phyloP scores from a whole-genome alignment of 2,329 filamentous ascomycete species.

The Xylaria sp. region DNA sequence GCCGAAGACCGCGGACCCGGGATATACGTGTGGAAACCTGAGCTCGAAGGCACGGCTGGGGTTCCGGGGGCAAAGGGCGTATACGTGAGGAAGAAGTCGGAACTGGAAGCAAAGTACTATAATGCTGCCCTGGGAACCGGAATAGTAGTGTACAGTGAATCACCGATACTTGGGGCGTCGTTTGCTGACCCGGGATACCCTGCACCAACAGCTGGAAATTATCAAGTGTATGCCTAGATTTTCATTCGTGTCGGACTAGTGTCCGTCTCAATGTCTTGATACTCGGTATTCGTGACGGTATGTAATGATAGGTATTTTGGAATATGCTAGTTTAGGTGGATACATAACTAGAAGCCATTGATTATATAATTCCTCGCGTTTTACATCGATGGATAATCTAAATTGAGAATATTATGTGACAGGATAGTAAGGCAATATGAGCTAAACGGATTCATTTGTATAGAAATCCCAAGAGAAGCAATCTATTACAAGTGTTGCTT shows the following conservation, averaged over 20 bases:
- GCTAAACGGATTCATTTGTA: no score
- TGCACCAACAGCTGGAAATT: background rate
- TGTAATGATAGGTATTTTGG: conserved; percentile 1
- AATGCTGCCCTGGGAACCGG: no score
- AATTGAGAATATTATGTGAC: background rate
- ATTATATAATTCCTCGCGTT: background rate
- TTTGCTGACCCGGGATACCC: background rate
- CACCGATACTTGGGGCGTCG: conserved; percentile 1
- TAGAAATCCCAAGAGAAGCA: background rate
- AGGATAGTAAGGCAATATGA: background rate
- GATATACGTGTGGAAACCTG: conserved; percentile 28
- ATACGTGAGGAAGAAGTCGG: conserved; percentile 20
- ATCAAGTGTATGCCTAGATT: background rate
- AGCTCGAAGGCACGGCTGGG: conserved; percentile 26
- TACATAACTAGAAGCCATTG: background rate
- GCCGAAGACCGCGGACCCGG: conserved; percentile 9
- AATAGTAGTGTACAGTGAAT: background rate
- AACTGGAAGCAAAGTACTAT: conserved; percentile 14
- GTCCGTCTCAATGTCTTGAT: background rate
- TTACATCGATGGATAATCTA: background rate
- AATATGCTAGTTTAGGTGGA: background rate
- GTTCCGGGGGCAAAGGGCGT: background rate
- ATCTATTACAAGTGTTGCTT: background rate
- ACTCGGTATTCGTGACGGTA: background rate
- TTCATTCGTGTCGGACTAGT: background rate